Conservation (phyloP, 2,329 filamentous ascomycete genomes). For the Microdochium trichocladiopsis region DNA sequence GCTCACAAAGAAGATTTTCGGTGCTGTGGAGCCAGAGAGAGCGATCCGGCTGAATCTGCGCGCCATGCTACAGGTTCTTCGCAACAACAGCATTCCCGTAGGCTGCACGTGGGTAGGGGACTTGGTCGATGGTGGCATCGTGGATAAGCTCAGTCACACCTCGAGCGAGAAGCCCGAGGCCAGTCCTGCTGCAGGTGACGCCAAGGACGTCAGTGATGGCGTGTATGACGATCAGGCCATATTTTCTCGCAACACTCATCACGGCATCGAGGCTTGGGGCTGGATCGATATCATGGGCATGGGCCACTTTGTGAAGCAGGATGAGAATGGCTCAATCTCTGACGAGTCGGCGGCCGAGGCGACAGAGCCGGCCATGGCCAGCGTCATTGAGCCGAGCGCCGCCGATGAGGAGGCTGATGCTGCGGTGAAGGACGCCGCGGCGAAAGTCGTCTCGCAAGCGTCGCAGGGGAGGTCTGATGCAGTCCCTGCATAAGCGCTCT, state of each 20-base stretch:
- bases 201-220: slow-evolving; percentile 27
- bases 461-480: not conserved
- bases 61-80: slow-evolving; percentile 49
- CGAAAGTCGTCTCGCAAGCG: not conserved
- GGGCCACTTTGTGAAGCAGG: slow-evolving; percentile 21
- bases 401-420: slow-evolving; percentile 2
- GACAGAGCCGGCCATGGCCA: slow-evolving; percentile 25
- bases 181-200: slow-evolving; percentile 14
- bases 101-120: slow-evolving; percentile 41
- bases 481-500: not conserved
- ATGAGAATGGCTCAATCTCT: not conserved
- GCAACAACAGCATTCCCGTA: slow-evolving; percentile 40
- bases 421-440: not conserved
- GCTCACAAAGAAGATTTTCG: slow-evolving; percentile 51
- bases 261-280: slow-evolving; percentile 37
- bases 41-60: slow-evolving; percentile 52
- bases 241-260: not conserved
- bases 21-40: slow-evolving; percentile 49
- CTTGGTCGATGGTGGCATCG: slow-evolving; percentile 38
- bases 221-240: slow-evolving; percentile 7
- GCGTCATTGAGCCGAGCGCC: slow-evolving; percentile 23
- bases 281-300: slow-evolving; percentile 47
- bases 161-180: slow-evolving; percentile 8
- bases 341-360: slow-evolving; percentile 9
- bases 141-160: slow-evolving; percentile 25